Conservation (phyloP, 305 asterid genomes). For the Fraxinus latifolia region DNA sequence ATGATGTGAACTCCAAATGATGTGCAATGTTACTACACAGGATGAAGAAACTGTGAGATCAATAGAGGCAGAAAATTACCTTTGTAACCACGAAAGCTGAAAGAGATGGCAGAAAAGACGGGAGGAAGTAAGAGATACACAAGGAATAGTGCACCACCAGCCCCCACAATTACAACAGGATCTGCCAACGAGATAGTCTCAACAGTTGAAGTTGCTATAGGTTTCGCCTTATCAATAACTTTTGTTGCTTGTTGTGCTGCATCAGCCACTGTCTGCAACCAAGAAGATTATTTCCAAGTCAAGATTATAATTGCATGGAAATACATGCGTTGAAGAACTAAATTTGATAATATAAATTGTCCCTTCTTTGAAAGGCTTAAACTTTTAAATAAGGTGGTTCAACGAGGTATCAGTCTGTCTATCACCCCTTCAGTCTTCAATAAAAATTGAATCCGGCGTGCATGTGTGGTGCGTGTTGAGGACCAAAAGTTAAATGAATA, state of each 20-base stretch:
- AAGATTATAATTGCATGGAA: background rate
- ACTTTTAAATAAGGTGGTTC: background rate
- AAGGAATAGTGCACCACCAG: conserved; percentile 71
- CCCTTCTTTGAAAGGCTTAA: background rate
- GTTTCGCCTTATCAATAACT: conserved; percentile 73
- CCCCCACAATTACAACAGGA: conserved; percentile 57
- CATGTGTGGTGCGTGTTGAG: background rate
- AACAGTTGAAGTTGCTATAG: conserved; percentile 79
- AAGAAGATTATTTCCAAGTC: conserved; percentile 17
- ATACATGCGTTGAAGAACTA: background rate
- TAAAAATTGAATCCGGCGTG: background rate
- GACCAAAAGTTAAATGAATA: background rate
- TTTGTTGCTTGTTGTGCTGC: conserved; percentile 81
- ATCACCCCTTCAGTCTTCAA: background rate
- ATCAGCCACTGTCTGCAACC: conserved; percentile 71
- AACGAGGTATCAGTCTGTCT: background rate
- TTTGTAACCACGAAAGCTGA: conserved; percentile 68
- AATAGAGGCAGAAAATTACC: conserved; percentile 40
- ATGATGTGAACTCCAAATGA: background rate
- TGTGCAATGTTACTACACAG: background rate
- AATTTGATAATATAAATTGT: background rate
- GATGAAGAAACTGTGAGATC: background rate
- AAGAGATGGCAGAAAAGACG: conserved; percentile 65
- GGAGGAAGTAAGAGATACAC: conserved; percentile 83
- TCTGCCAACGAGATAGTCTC: conserved; percentile 72